A percentile compares a stretch with the other conserved stretches of the same genome.
These are phyloP conservation scores for Claviceps monticola DNA, from an alignment of 2,329 filamentous ascomycete species.

Conservation along the genomic window DNA sequence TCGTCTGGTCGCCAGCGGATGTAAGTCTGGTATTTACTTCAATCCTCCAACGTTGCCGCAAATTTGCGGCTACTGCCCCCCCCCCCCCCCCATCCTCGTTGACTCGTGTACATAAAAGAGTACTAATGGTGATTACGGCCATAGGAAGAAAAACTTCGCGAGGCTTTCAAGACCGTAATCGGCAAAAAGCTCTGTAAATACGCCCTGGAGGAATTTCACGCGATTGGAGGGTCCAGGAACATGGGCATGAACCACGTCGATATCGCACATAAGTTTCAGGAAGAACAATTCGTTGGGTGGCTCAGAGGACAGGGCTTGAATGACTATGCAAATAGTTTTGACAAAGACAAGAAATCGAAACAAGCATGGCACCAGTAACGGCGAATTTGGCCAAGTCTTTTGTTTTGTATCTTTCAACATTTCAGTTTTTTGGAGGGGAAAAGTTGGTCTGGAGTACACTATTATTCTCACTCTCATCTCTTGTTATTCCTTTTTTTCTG, in stretches of 20 bases:
- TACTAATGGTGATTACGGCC: background rate
- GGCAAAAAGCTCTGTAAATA: conserved; percentile 13
- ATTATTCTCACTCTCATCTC: background rate
- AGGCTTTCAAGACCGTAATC: conserved; percentile 28
- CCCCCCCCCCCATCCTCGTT: background rate
- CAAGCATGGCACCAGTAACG: too few species aligned
- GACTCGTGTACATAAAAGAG: too few species aligned
- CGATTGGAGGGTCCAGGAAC: conserved; percentile 33
- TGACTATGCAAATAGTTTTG: too few species aligned
- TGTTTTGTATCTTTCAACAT: too few species aligned
- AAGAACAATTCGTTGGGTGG: too few species aligned
- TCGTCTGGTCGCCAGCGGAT: conserved; percentile 34
- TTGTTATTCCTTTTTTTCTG: background rate
- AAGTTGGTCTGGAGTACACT: background rate
- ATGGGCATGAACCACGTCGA: conserved; percentile 35
- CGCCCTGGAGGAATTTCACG: conserved; percentile 27
- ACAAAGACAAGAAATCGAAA: too few species aligned
- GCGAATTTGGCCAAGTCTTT: too few species aligned
- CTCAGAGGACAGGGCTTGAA: too few species aligned
- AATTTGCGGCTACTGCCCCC: too few species aligned
- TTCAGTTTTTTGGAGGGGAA: too few species aligned
- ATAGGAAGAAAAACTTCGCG: conserved; percentile 26
- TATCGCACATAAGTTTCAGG: conserved; percentile 18
- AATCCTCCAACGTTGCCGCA: background rate
- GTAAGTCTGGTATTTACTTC: conserved; percentile 23